These are phyloP conservation scores for Fusarium coicis DNA, from an alignment of 2,329 filamentous ascomycete species.

Conservation along the genomic window DNA sequence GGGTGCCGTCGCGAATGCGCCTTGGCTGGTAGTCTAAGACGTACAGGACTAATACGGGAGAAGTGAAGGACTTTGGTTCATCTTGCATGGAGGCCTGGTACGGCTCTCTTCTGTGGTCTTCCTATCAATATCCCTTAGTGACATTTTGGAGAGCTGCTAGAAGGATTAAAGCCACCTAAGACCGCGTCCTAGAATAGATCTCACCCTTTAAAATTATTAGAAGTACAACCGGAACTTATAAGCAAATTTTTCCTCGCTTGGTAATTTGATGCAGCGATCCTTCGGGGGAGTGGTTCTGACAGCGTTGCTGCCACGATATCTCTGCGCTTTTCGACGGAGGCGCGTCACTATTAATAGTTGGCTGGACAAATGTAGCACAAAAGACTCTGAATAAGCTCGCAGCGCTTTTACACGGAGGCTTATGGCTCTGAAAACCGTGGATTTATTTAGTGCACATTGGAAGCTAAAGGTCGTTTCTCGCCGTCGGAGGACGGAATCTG, in stretches of 20 bases:
- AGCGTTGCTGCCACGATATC: background rate
- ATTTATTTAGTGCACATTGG: accelerated
- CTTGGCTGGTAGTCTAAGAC: background rate
- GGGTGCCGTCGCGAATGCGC: background rate
- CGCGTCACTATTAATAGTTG: background rate
- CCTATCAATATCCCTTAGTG: background rate
- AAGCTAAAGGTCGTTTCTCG: no score
- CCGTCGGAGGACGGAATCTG: background rate
- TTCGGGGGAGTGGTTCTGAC: background rate
- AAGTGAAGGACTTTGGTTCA: accelerated
- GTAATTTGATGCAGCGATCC: accelerated
- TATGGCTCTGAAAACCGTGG: accelerated
- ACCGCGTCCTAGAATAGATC: background rate
- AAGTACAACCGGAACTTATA: accelerated
- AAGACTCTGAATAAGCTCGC: accelerated
- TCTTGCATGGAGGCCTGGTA: background rate
- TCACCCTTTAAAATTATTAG: background rate
- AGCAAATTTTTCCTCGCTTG: background rate
- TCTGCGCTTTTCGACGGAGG: background rate
- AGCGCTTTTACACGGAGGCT: background rate
- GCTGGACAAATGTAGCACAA: background rate
- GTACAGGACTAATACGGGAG: no score
- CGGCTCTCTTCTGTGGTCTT: background rate
- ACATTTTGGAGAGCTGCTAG: background rate
- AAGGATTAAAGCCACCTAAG: background rate